Evolutionary conservation across 441 rosid species (phyloP), one percentile per base, ranked within the genome.

Genomic region (Brassica hybrid): DNA sequence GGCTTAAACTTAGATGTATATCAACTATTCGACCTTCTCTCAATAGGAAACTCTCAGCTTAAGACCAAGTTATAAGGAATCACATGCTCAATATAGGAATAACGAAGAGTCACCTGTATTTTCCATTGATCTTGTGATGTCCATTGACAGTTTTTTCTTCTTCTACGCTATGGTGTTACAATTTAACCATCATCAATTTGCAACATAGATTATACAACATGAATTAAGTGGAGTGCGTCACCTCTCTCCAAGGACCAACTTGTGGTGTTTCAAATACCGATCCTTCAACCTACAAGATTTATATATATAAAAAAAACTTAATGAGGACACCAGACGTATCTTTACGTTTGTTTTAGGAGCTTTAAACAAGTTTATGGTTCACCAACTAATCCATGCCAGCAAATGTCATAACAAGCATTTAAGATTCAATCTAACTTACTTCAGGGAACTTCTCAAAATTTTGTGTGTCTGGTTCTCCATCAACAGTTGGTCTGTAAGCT

Each of bases 201-300:
- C 18, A 48, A 48, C 56, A 48, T n/a, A 48, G 56, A 48, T 48
- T 48, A 48, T 48, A 48, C 13, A 13, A 48, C n/a, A 73, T 16
- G 54, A 25, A 25, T 70, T 38, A 65, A 32, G 59, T 65, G 41
- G 19, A 71, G 32, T 41, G 74, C 32, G 14, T 84, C 82, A 91
- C 98, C 94, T 94, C 90, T 83, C 98, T 86, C 98, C 98, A 92
- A 30, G 94, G 98, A 75, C 98, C 98, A 76, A 92, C 93, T 62
- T 86, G 85, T 65, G 94, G 95, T 58, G 84, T 74, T 45, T 88
- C 52, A 0, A 93, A 92, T 75, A 88, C 86, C 6, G 89, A 81
- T 48, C 86, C 94, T 72, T 92, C 97, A 74, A 89, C 86, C 98
- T 92, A 81, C 79, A 58, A 72, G 74, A 84, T 71, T 65, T 58